phyloP scores from a whole-genome alignment of 345 rosid species.

The Lumnitzera racemosa region DNA sequence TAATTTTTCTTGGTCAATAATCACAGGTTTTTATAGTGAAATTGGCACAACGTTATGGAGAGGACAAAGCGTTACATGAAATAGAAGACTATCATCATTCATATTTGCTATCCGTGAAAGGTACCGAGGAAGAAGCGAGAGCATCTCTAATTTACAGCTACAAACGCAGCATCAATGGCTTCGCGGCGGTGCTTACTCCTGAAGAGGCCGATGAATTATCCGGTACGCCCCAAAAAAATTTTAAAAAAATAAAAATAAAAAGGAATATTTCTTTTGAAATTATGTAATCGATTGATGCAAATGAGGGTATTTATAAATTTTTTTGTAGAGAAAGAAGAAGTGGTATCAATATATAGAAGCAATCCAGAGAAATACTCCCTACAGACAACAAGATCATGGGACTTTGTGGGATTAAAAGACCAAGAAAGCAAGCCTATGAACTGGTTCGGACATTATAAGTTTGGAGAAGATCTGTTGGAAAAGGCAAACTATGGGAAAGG shows the following conservation, averaged over 20 bases:
- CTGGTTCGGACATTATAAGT: neutral
- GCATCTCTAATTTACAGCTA: slow-evolving; percentile 80
- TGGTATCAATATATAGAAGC: slow-evolving; percentile 43
- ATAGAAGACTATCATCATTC: slow-evolving; percentile 62
- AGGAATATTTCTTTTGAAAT: too few species aligned
- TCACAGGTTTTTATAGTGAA: slow-evolving; percentile 63
- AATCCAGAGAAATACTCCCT: slow-evolving; percentile 40
- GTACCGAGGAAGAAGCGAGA: slow-evolving; percentile 51
- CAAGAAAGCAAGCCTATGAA: neutral
- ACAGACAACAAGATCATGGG: slow-evolving; percentile 90
- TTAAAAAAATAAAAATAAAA: too few species aligned
- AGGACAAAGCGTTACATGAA: slow-evolving; percentile 35
- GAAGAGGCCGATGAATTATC: slow-evolving; percentile 66
- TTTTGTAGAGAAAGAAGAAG: slow-evolving; percentile 48
- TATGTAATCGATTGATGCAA: too few species aligned
- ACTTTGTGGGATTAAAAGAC: slow-evolving; percentile 58
- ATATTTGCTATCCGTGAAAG: slow-evolving; percentile 51
- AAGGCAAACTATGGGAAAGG: slow-evolving; percentile 59
- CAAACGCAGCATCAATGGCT: slow-evolving; percentile 82
- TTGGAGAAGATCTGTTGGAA: slow-evolving; percentile 22
- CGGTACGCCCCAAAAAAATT: slow-evolving; percentile 12
- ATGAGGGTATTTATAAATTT: too few species aligned
- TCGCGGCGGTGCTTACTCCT: slow-evolving; percentile 56
- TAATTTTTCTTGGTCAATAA: too few species aligned
- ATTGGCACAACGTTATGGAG: slow-evolving; percentile 49